Conservation (phyloP, 805 yeast species). For the Pichia sporocuriosa region DNA sequence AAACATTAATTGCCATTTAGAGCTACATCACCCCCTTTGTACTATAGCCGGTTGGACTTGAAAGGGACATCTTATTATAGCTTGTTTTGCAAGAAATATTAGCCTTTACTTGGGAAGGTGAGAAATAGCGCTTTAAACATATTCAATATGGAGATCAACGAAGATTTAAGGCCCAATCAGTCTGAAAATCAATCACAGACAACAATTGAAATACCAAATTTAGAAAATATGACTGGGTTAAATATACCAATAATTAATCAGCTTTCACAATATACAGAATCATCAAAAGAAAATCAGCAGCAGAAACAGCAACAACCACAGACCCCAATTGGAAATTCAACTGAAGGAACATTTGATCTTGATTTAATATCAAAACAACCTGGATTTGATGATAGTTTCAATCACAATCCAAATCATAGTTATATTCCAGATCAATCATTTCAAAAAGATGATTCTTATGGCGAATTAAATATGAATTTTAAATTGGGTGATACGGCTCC, state of each 20-base stretch:
- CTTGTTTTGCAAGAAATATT: no score
- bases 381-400: background rate
- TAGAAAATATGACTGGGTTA: background rate
- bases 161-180: no score
- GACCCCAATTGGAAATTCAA: background rate
- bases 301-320: no score
- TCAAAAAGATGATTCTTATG: conserved; percentile 18
- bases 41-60: no score
- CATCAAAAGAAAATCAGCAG: no score
- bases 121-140: no score
- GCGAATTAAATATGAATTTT: conserved; percentile 23
- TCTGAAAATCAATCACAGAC: background rate
- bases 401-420: no score
- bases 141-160: no score
- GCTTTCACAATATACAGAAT: background rate
- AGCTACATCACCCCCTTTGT: no score
- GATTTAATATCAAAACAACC: background rate
- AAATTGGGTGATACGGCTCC: conserved; percentile 18
- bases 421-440: background rate
- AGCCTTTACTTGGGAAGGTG: no score
- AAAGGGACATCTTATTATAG: no score
- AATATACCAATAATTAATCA: background rate
- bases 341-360: background rate
- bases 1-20: no score
- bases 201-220: conserved; percentile 23